Evolutionary conservation across 2,329 filamentous ascomycete genomes (phyloP).

Genomic region (Periglandula ipomoeae): DNA sequence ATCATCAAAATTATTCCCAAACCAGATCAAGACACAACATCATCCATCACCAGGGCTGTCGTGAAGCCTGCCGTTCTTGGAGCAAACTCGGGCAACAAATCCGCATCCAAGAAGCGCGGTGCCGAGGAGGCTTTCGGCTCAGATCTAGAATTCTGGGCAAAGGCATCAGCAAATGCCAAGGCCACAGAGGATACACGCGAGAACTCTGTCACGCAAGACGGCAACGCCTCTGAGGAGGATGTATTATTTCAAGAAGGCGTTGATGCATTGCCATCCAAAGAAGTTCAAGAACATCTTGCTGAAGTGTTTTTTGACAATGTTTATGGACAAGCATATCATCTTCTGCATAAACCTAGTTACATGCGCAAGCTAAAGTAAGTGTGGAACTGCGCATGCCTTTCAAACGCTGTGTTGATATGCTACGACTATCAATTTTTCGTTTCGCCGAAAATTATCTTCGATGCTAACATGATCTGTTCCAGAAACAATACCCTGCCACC

Average conservation of each 20-base stretch:
- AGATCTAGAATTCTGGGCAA: conserved; percentile 75
- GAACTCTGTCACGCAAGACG: conserved; percentile 40
- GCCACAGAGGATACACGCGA: conserved; percentile 30
- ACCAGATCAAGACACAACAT: conserved; percentile 60
- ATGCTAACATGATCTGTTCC: conserved; percentile 8
- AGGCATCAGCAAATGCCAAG: conserved; percentile 42
- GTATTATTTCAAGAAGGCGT: conserved; percentile 72
- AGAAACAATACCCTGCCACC: conserved; percentile 61
- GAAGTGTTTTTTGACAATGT: conserved; percentile 94
- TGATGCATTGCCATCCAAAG: conserved; percentile 72
- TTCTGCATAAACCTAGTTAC: conserved; percentile 94
- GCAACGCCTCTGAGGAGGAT: conserved; percentile 62
- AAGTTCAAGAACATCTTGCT: conserved; percentile 85
- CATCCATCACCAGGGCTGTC: conserved; percentile 64
- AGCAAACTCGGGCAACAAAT: conserved; percentile 32
- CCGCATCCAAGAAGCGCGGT: conserved; percentile 65
- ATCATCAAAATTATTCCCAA: conserved; percentile 95
- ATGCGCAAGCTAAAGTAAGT: conserved; percentile 73
- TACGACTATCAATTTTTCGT: not conserved
- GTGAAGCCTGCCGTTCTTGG: conserved; percentile 70
- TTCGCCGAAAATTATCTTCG: not conserved
- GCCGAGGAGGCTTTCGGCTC: conserved; percentile 82
- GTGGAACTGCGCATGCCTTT: not conserved
- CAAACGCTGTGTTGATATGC: not conserved
- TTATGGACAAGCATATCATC: conserved; percentile 89